A percentile compares a stretch with the other conserved stretches of the same genome.
Conservation (phyloP, 768 basidiomycete species). For the Filobasidium wieringae region DNA sequence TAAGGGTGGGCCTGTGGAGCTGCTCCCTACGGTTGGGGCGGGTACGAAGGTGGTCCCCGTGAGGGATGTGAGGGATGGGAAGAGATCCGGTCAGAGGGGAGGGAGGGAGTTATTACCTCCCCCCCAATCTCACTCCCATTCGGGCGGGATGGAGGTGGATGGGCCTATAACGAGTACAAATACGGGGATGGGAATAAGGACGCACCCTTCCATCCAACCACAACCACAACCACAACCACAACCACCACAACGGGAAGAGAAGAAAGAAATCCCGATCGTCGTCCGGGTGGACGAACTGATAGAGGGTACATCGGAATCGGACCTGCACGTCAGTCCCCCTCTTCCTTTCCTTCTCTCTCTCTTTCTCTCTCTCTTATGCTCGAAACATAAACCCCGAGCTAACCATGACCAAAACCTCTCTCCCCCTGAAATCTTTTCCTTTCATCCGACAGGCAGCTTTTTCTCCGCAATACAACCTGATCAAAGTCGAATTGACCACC, state of each 20-base stretch:
- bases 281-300: constrained; percentile 65
- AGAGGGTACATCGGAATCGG: constrained; percentile 64
- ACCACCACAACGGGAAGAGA: constrained; percentile 2
- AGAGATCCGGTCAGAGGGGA: too few species aligned
- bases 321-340: constrained; percentile 49
- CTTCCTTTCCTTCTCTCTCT: not conserved
- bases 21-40: not conserved
- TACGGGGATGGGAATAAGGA: not conserved
- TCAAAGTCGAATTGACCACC: constrained; percentile 40
- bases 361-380: not conserved
- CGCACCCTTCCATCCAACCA: too few species aligned
- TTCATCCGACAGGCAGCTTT: constrained; percentile 8
- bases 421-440: not conserved
- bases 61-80: not conserved
- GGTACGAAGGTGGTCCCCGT: not conserved
- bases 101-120: too few species aligned
- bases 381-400: not conserved
- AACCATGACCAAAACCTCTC: too few species aligned
- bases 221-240: not conserved
- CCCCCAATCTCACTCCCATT: not conserved
- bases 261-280: constrained; percentile 3
- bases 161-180: not conserved
- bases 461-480: constrained; percentile 22
- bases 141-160: not conserved
- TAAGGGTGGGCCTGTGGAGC: not conserved